These are phyloP conservation scores for Acacia melanoxylon DNA, from an alignment of 306 rosid species.

Conservation along the genomic window DNA sequence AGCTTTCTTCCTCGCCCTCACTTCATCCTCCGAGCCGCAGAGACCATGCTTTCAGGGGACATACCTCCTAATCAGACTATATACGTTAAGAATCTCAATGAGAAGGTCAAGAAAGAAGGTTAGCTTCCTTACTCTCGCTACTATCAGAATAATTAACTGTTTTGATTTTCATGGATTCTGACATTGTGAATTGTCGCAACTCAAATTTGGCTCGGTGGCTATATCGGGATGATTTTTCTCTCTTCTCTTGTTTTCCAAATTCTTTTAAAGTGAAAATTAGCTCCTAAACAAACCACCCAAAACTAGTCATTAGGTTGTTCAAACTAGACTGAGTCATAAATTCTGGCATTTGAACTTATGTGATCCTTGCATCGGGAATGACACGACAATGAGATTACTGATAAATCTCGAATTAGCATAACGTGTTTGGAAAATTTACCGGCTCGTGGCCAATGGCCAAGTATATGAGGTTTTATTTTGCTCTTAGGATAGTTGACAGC, in stretches of 20 bases:
- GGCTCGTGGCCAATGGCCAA: background rate
- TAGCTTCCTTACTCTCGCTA: background rate
- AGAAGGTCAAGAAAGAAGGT: conserved; percentile 22
- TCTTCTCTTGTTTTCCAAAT: background rate
- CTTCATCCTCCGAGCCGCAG: background rate
- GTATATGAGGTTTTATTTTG: background rate
- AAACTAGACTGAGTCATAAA: background rate
- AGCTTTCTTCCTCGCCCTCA: background rate
- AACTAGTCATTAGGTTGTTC: background rate
- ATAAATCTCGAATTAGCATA: background rate
- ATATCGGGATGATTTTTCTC: background rate
- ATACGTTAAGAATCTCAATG: conserved; percentile 19
- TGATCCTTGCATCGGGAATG: background rate
- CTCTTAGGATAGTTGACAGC: background rate
- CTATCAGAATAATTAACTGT: background rate
- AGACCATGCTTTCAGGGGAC: conserved; percentile 18
- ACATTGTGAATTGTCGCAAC: background rate
- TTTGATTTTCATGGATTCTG: background rate
- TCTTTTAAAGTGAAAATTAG: background rate
- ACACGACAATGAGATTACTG: background rate
- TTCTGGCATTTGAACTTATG: background rate
- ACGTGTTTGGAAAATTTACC: background rate
- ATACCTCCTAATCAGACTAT: conserved; percentile 20
- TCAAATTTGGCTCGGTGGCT: background rate
- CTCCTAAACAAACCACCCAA: background rate